A percentile compares a stretch with the other conserved stretches of the same genome.
Conservation (phyloP, 139 green algal species). For the Volvox reticuliferus region DNA sequence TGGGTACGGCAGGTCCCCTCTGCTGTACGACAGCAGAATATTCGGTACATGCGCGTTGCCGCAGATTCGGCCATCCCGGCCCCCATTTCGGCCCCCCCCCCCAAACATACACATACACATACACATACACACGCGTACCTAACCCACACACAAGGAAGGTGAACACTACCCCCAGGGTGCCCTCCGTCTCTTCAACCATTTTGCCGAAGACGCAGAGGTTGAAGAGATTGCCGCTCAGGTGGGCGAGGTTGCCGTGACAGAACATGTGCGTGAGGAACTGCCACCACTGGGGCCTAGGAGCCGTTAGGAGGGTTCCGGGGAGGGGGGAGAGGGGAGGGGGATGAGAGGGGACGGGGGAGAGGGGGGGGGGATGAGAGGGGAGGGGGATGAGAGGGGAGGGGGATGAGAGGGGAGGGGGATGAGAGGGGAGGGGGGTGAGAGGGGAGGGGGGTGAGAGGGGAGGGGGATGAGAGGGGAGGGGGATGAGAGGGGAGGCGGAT, state of each 20-base stretch:
- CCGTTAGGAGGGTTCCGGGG: too few relatives aligned
- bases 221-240: slow-evolving; percentile 80
- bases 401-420: neutral
- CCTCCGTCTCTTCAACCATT: slow-evolving; percentile 83
- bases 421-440: neutral
- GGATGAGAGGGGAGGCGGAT: too few relatives aligned
- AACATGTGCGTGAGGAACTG: slow-evolving; percentile 77
- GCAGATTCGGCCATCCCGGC: too few relatives aligned
- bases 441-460: too few relatives aligned
- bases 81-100: too few relatives aligned
- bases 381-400: neutral
- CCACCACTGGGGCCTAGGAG: slow-evolving; percentile 61
- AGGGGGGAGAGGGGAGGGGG: neutral
- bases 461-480: too few relatives aligned
- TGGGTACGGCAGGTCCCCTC: too few relatives aligned
- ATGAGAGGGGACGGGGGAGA: neutral
- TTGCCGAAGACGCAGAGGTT: slow-evolving; percentile 80
- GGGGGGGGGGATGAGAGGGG: neutral
- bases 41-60: too few relatives aligned
- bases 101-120: neutral
- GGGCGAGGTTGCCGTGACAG: slow-evolving; percentile 68
- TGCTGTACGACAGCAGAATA: too few relatives aligned
- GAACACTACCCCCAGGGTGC: slow-evolving; percentile 61
- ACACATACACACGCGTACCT: slow-evolving; percentile 57
- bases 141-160: slow-evolving; percentile 77